phyloP scores from a whole-genome alignment of 257 asterid species.

The Asclepias syriaca region DNA sequence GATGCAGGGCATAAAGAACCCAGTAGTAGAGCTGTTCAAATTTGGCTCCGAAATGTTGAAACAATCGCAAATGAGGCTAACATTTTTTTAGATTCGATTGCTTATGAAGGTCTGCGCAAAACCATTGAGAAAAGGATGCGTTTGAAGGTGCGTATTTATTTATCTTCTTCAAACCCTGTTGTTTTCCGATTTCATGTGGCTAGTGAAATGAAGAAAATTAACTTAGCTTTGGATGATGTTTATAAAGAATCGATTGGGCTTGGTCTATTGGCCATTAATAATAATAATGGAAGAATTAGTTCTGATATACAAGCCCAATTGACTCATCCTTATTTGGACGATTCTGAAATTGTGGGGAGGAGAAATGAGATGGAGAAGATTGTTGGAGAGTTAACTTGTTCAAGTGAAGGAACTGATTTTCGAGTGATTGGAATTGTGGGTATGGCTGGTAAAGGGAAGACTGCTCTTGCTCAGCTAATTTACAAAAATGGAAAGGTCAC shows the following conservation, averaged over 20 bases:
- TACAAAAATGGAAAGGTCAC: background rate
- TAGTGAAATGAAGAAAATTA: background rate
- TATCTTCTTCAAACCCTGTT: background rate
- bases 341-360: background rate
- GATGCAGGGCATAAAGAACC: constrained; percentile 19
- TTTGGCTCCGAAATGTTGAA: constrained; percentile 26
- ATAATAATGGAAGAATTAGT: no score
- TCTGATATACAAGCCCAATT: background rate
- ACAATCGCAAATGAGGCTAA: constrained; percentile 18
- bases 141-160: background rate
- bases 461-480: background rate
- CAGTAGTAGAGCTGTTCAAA: background rate
- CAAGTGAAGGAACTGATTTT: background rate
- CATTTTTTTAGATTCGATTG: constrained; percentile 17
- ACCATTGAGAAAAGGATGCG: background rate
- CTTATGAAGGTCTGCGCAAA: constrained; percentile 4
- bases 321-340: background rate
- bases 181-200: background rate
- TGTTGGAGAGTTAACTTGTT: background rate
- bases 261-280: background rate
- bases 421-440: background rate
- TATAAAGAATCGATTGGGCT: background rate
- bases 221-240: background rate
- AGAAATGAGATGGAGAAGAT: background rate
- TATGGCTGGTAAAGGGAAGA: background rate